Conservation (phyloP, 352 stramenopile species). For the Globisporangium camurandrum region DNA sequence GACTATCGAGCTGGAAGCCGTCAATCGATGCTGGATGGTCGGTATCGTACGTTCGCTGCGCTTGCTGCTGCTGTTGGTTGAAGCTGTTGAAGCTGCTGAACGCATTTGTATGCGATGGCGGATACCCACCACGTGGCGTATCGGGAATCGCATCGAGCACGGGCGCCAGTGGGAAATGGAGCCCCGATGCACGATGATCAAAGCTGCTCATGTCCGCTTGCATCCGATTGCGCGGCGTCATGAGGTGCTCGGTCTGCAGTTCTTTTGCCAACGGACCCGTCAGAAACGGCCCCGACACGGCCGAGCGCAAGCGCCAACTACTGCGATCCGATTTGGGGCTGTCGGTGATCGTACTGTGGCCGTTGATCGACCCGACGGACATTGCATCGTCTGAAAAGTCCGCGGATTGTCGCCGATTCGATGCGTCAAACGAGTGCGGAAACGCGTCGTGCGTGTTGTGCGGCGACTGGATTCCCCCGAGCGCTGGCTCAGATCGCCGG, state of each 20-base stretch:
- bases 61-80: too few species aligned
- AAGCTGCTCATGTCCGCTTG: conserved; percentile 23
- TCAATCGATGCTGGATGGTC: conserved; percentile 8
- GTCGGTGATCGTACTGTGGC: conserved; percentile 8
- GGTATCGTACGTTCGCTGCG: too few species aligned
- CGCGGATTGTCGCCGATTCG: conserved; percentile 14
- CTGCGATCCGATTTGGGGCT: conserved; percentile 29
- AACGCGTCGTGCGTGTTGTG: conserved; percentile 11
- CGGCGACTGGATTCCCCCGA: too few species aligned
- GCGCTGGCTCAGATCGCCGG: conserved; percentile 12
- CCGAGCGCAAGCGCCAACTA: conserved; percentile 19
- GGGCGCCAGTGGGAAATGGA: conserved; percentile 28
- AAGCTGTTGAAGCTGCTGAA: too few species aligned
- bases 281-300: conserved; percentile 26
- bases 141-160: conserved; percentile 20
- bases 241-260: conserved; percentile 18
- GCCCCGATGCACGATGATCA: conserved; percentile 17
- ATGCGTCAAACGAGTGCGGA: conserved; percentile 9
- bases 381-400: conserved; percentile 28
- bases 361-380: conserved; percentile 20
- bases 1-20: conserved; percentile 13
- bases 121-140: conserved; percentile 12
- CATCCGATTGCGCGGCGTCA: conserved; percentile 21
- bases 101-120: conserved; percentile 12
- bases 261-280: conserved; percentile 31